Conservation (phyloP, 2,329 filamentous ascomycete genomes). For the Zasmidium cellare region DNA sequence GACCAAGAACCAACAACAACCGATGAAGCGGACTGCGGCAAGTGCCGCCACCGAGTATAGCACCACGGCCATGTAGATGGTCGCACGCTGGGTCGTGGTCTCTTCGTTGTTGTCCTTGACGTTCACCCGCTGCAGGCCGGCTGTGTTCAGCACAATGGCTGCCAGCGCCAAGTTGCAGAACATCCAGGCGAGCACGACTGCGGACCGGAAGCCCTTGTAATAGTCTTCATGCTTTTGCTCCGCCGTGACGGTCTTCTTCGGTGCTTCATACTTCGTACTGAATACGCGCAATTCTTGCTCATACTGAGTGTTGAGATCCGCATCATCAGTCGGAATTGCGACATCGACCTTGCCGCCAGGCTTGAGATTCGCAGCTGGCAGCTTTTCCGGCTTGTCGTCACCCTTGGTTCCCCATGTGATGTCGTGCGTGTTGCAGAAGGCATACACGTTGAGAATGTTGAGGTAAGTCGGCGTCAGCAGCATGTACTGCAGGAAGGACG, state of each 20-base stretch:
- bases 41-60: constrained; percentile 86
- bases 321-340: constrained; percentile 80
- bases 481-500: constrained; percentile 89
- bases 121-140: constrained; percentile 21
- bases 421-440: constrained; percentile 97
- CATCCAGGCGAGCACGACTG: constrained; percentile 94
- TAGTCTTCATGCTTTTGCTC: constrained; percentile 93
- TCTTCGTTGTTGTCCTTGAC: constrained; percentile 32
- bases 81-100: constrained; percentile 60
- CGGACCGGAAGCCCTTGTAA: constrained; percentile 91
- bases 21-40: constrained; percentile 82
- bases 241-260: constrained; percentile 62
- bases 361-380: constrained; percentile 85
- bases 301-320: constrained; percentile 93
- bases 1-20: constrained; percentile 89
- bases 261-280: constrained; percentile 69
- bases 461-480: constrained; percentile 94
- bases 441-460: constrained; percentile 98
- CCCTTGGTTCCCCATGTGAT: constrained; percentile 98
- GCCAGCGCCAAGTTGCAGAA: constrained; percentile 89
- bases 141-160: constrained; percentile 74
- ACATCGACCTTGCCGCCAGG: constrained; percentile 95
- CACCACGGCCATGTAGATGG: constrained; percentile 83
- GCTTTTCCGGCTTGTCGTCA: constrained; percentile 90
- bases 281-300: constrained; percentile 79